phyloP scores from a whole-genome alignment of 2,329 filamentous ascomycete genomes.

The Fusarium setosum region DNA sequence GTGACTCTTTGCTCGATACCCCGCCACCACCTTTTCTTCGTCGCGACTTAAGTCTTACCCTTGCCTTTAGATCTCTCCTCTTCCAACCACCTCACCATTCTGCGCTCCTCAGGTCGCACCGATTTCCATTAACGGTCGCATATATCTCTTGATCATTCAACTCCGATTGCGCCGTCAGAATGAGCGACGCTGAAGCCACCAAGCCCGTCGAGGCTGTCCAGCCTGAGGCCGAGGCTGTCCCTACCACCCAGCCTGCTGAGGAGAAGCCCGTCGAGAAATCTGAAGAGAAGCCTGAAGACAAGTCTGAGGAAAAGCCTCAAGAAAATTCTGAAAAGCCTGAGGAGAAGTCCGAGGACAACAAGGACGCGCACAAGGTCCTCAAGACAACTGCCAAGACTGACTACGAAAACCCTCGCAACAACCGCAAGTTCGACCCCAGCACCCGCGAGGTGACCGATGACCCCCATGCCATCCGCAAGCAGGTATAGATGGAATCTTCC shows the following conservation, averaged over 20 bases:
- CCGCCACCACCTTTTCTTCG: conserved; percentile 43
- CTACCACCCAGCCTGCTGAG: conserved; percentile 40
- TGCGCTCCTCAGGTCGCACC: conserved; percentile 1
- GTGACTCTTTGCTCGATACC: conserved; percentile 42
- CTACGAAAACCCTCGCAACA: conserved; percentile 59
- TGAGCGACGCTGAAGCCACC: conserved; percentile 54
- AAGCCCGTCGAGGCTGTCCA: conserved; percentile 53
- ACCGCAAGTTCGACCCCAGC: conserved; percentile 78
- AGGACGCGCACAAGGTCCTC: conserved; percentile 48
- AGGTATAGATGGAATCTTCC: conserved; percentile 62
- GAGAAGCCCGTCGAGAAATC: conserved; percentile 41
- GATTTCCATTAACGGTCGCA: conserved; percentile 23
- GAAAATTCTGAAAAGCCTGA: conserved; percentile 36
- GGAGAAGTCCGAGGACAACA: conserved; percentile 36
- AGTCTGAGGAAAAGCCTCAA: conserved; percentile 40
- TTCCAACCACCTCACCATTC: conserved; percentile 3
- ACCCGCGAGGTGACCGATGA: conserved; percentile 78
- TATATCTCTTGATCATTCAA: conserved; percentile 4
- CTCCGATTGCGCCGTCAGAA: conserved; percentile 38
- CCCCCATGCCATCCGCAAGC: conserved; percentile 83
- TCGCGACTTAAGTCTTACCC: conserved; percentile 38
- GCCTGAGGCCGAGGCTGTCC: conserved; percentile 42
- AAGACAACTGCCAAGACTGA: conserved; percentile 58
- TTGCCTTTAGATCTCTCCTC: conserved; percentile 20
- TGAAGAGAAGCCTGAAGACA: conserved; percentile 40